Percentiles rank a stretch among this genome's conserved stretches.
phyloP scores from a whole-genome alignment of 768 basidiomycete genomes.

The Naganishia antarctica region DNA sequence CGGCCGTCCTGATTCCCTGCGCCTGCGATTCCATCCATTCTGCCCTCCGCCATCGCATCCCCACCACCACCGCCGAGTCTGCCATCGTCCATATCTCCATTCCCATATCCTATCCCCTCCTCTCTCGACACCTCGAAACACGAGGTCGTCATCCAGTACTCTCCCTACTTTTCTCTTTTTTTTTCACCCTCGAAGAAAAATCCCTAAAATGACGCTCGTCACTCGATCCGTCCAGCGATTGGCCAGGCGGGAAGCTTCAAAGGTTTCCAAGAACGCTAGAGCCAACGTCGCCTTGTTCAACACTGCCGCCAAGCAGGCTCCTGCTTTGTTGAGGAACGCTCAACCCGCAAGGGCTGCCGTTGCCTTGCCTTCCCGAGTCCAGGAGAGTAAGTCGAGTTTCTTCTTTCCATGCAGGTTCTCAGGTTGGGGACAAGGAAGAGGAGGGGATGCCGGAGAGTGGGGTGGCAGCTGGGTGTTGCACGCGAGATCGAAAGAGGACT shows the following conservation, averaged over 20 bases:
- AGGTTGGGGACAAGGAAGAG: not conserved
- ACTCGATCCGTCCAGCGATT: conserved; percentile 48
- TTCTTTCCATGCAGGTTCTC: not conserved
- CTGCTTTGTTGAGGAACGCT: conserved; percentile 27
- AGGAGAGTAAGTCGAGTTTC: conserved; percentile 29
- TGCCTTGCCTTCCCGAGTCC: conserved; percentile 29
- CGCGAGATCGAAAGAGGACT: no score
- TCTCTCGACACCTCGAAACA: no score
- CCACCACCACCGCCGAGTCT: not conserved
- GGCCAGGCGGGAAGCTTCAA: conserved; percentile 40
- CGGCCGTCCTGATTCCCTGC: not conserved
- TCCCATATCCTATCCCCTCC: not conserved
- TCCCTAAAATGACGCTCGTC: conserved; percentile 46
- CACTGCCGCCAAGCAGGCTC: conserved; percentile 43
- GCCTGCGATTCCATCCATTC: not conserved
- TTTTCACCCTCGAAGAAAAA: conserved; percentile 1
- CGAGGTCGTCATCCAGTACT: conserved; percentile 18
- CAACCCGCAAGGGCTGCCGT: conserved; percentile 32
- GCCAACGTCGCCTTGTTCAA: conserved; percentile 46
- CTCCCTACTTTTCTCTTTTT: conserved; percentile 5
- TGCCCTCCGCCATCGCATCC: not conserved
- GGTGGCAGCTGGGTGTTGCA: no score
- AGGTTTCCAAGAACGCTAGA: conserved; percentile 37
- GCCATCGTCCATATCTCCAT: not conserved
- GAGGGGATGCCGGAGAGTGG: no score